These are phyloP conservation scores for Lipomyces sp. DNA, from an alignment of 805 yeast species.

Conservation along the genomic window DNA sequence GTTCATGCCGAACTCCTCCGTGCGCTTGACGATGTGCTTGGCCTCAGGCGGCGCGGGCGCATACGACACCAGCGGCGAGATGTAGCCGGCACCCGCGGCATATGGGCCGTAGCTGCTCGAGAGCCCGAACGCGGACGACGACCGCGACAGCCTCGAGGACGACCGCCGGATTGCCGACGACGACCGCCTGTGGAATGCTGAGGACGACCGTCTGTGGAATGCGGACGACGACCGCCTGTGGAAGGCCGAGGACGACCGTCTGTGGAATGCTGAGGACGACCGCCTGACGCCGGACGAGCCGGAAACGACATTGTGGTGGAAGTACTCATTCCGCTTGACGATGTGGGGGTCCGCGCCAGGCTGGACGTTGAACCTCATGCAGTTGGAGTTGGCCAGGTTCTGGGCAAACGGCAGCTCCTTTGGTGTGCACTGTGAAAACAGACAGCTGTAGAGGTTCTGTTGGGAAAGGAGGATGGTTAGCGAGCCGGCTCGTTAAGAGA, in stretches of 20 bases:
- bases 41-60: conserved; percentile 10
- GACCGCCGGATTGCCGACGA: conserved; percentile 7
- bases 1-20: conserved; percentile 22
- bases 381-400: conserved; percentile 24
- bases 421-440: conserved; percentile 24
- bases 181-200: neutral
- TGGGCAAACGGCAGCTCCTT: conserved; percentile 27
- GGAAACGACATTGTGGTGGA: neutral
- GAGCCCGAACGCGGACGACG: neutral
- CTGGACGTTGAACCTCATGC: conserved; percentile 25
- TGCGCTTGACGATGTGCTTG: conserved; percentile 23
- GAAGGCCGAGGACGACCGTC: neutral
- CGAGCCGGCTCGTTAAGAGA: neutral
- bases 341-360: conserved; percentile 28
- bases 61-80: conserved; percentile 2
- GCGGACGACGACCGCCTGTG: neutral
- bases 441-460: conserved; percentile 22
- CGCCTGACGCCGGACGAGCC: no score
- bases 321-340: conserved; percentile 24
- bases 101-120: neutral
- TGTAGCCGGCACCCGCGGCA: conserved; percentile 1
- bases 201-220: neutral
- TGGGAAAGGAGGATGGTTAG: no score
- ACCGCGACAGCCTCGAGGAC: conserved; percentile 1
- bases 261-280: neutral